These are phyloP conservation scores for Trichocladium uniseriatum DNA, from an alignment of 495 filamentous ascomycete species.

Conservation along the genomic window DNA sequence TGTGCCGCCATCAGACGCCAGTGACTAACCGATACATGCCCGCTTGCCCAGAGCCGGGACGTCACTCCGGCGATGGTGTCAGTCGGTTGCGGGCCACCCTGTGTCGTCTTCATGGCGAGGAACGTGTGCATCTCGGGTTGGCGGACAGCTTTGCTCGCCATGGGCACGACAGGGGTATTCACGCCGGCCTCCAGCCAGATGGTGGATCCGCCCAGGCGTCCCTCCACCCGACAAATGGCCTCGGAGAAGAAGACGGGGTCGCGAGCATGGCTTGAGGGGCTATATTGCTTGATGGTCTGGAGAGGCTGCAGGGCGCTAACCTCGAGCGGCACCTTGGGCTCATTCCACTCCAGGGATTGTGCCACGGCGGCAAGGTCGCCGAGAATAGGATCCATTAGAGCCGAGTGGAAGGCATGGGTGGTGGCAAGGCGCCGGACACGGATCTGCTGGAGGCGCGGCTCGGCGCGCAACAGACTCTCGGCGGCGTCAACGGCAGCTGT, in stretches of 20 bases:
- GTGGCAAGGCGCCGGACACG: conserved; percentile 22
- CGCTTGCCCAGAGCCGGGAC: too few relatives aligned
- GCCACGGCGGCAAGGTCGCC: conserved; percentile 21
- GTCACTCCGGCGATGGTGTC: too few relatives aligned
- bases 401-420: conserved; percentile 40
- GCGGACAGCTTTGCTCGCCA: too few relatives aligned
- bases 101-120: too few relatives aligned
- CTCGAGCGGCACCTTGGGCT: conserved; percentile 28
- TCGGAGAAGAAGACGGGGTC: conserved; percentile 27
- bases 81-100: too few relatives aligned
- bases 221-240: conserved; percentile 24
- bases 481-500: conserved; percentile 23
- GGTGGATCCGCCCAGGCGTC: conserved; percentile 16
- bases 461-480: conserved; percentile 9
- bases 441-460: background rate
- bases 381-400: conserved; percentile 30
- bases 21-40: too few relatives aligned
- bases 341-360: conserved; percentile 14
- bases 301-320: conserved; percentile 16
- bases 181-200: conserved; percentile 10
- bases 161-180: conserved; percentile 5
- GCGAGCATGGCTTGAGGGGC: conserved; percentile 2
- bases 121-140: too few relatives aligned
- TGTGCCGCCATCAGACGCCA: too few relatives aligned
- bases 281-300: too few relatives aligned